Base-by-base conservation (phyloP, 2,329 filamentous ascomycete species). In the Diplodia sapinea region DNA sequence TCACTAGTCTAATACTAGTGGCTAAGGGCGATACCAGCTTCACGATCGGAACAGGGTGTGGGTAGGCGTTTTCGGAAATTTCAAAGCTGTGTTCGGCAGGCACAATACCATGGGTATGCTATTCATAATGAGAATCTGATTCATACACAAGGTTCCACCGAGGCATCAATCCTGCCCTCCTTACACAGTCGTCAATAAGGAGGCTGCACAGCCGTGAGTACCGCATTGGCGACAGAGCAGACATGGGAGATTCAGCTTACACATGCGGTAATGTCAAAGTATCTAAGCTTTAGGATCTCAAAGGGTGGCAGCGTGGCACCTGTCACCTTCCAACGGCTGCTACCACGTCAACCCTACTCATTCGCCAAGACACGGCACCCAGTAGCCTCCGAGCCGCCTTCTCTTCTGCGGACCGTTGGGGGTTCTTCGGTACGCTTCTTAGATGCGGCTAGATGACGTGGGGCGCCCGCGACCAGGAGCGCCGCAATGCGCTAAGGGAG, bases 1-100 rank as follows among this genome's bases (percentile, higher is more conserved):
- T 64, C 65, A 8, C 23, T 67, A 26, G 55, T 67, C 26, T 67
- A 15, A 66, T 17, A 2, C 56, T 15, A 13, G 43, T 17, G 9
- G 8, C 15, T n/a, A 9, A 31, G 6, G 29, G 29, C 15, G 5
- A 31, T 3, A 55, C 36, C 4, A n/a, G 29, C 15, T 47, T 47
- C 6, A 33, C 4, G 15, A 52, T 29, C 26, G 51, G 51, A 17
- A 29, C 29, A n/a, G 33, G 36, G 23, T 15, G 56, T 9, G 12
- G 12, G n/a, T 49, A 4, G 56, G 56, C 38, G 56, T 61, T 61
- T 29, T 12, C 49, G 26, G 29, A 17, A 15, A 20, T 3, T 47
- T 47, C 40, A 6, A n/a, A 4, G 40, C 38, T 47, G 6, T 20
- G 17, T 47, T 47, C 2, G 17, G 40, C 15, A n/a, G 40, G 40